A percentile compares a stretch with the other conserved stretches of the same genome.
These are phyloP conservation scores for Talaromyces verruculosus DNA, from an alignment of 2,329 filamentous ascomycete species.

Conservation along the genomic window DNA sequence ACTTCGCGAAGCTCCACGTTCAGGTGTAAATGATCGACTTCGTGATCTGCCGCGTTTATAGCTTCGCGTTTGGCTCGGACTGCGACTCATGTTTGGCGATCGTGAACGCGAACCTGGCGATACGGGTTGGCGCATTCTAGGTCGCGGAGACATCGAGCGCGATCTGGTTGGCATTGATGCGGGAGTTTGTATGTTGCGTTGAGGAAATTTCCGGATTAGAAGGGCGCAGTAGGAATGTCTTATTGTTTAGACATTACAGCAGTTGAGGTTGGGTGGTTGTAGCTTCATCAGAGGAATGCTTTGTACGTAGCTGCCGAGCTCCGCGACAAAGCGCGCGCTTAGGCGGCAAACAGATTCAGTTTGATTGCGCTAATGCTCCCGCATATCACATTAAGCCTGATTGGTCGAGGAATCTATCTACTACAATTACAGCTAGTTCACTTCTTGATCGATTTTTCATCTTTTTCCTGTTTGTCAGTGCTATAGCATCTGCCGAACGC, in stretches of 20 bases:
- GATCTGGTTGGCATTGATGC: conserved; percentile 23
- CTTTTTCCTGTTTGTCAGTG: not conserved
- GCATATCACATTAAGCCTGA: not conserved
- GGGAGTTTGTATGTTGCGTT: not conserved
- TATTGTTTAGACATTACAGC: not conserved
- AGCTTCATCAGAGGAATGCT: not conserved
- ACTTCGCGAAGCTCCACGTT: conserved; percentile 35
- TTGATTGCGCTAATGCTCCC: not conserved
- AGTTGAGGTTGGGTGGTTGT: not conserved
- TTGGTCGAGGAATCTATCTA: not conserved
- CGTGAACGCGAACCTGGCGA: conserved; percentile 37
- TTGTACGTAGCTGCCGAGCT: not conserved
- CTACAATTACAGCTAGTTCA: not conserved
- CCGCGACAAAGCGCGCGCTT: conserved; percentile 1
- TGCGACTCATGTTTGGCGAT: conserved; percentile 32
- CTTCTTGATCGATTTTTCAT: not conserved
- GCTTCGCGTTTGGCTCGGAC: conserved; percentile 29
- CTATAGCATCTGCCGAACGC: not conserved
- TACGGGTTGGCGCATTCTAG: conserved; percentile 35
- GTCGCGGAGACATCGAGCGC: conserved; percentile 24
- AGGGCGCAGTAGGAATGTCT: not conserved
- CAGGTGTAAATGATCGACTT: conserved; percentile 33
- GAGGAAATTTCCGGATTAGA: not conserved
- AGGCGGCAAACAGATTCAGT: not conserved
- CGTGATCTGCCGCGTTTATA: conserved; percentile 32